Evolutionary conservation across 2,329 filamentous ascomycete species (phyloP).

Genomic region (Xylariaceae sp.): DNA sequence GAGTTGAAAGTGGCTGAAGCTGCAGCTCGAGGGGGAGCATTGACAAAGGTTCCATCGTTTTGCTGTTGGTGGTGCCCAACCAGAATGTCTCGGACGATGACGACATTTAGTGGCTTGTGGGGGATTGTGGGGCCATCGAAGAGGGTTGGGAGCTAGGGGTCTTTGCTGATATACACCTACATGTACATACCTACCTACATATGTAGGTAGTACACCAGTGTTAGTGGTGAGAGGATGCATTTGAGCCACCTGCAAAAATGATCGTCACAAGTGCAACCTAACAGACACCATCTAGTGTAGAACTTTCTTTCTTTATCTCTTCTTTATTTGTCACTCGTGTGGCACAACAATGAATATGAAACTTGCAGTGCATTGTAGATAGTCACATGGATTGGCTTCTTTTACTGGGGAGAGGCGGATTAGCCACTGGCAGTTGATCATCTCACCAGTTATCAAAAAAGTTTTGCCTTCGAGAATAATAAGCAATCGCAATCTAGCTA

Average conservation of each 20-base stretch:
- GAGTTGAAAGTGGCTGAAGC: too few species aligned
- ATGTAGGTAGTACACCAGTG: not conserved
- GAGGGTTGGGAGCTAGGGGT: not conserved
- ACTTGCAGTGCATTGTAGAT: too few species aligned
- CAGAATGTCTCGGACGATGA: conserved; percentile 1
- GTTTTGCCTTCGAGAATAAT: too few species aligned
- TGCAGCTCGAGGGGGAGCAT: too few species aligned
- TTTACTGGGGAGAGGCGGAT: too few species aligned
- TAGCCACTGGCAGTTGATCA: too few species aligned
- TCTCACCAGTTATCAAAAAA: too few species aligned
- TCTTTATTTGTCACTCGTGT: conserved; percentile 1
- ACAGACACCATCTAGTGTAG: not conserved
- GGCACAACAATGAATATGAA: not conserved
- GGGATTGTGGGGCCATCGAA: not conserved
- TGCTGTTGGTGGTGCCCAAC: conserved; percentile 7
- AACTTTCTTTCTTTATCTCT: not conserved
- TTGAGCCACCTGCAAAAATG: too few species aligned
- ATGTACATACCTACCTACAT: not conserved
- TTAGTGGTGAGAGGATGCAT: not conserved
- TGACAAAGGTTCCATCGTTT: not conserved
- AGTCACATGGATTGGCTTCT: too few species aligned
- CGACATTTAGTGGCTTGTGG: not conserved
- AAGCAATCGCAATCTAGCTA: too few species aligned
- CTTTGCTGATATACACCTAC: not conserved
- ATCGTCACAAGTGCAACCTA: conserved; percentile 5